Evolutionary conservation across 1,284 basidiomycete genomes (phyloP).

Genomic region (Trametes versicolor): DNA sequence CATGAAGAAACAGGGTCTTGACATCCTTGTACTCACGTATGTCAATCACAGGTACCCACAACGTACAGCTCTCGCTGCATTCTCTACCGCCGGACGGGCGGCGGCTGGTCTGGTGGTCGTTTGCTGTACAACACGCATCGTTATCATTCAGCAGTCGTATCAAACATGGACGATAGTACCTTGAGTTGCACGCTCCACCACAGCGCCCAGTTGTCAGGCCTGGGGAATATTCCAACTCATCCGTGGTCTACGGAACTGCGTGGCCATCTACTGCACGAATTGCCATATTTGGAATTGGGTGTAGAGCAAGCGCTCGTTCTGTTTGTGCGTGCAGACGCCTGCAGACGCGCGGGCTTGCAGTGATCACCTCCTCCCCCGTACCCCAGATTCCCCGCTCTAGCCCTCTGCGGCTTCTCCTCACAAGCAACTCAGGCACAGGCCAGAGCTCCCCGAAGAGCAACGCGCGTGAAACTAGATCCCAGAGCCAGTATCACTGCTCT

Average conservation of each 20-base stretch:
- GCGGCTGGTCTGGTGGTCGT: background rate
- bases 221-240: background rate
- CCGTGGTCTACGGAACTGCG: background rate
- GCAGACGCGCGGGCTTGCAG: background rate
- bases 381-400: background rate
- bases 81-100: background rate
- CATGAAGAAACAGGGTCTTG: background rate
- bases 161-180: background rate
- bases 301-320: background rate
- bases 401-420: no score
- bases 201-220: background rate
- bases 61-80: background rate
- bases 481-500: background rate
- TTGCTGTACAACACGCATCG: background rate
- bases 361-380: background rate
- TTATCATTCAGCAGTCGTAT: background rate
- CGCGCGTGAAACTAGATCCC: no score
- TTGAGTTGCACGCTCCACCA: background rate
- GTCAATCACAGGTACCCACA: background rate
- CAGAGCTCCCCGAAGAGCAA: no score
- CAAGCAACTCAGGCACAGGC: no score
- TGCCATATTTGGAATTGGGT: background rate
- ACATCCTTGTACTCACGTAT: background rate
- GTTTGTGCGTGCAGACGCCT: no score
- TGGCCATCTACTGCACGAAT: background rate